phyloP scores from a whole-genome alignment of 2,329 filamentous ascomycete genomes.

The Ophiostoma ulmi region DNA sequence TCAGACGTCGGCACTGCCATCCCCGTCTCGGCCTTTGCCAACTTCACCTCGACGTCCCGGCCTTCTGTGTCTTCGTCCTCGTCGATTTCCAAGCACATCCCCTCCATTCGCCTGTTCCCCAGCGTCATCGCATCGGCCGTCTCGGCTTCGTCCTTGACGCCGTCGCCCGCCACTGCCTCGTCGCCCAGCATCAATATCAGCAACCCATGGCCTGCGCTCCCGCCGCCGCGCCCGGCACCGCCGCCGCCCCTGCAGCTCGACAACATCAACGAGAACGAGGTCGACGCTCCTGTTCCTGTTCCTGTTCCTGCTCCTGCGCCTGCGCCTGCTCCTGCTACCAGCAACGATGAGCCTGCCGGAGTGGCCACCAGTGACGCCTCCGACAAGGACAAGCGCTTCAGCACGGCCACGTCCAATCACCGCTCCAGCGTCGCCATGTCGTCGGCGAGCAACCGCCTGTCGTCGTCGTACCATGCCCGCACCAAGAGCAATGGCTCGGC shows the following conservation, averaged over 20 bases:
- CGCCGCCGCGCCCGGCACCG: constrained; percentile 18
- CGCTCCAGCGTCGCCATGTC: constrained; percentile 11
- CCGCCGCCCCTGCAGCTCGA: constrained; percentile 20
- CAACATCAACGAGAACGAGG: neutral
- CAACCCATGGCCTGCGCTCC: constrained; percentile 19
- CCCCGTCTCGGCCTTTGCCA: neutral
- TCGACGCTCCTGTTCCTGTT: neutral
- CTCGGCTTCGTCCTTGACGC: neutral
- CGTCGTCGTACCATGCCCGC: constrained; percentile 23
- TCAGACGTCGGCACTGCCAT: neutral
- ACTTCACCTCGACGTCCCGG: neutral
- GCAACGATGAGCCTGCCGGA: neutral
- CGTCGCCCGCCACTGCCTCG: neutral
- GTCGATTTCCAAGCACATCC: constrained; percentile 13
- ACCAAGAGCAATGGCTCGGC: constrained; percentile 26
- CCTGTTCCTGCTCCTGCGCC: too few relatives aligned
- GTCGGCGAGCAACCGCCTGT: constrained; percentile 8
- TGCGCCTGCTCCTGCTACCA: too few relatives aligned
- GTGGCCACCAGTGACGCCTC: neutral
- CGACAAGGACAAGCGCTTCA: constrained; percentile 11
- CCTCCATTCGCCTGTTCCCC: constrained; percentile 24
- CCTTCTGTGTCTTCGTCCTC: neutral
- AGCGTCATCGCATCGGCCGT: constrained; percentile 11
- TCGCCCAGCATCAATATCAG: constrained; percentile 19
- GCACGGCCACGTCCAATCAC: constrained; percentile 5